phyloP scores from a whole-genome alignment of 495 filamentous ascomycete genomes.

The Podospora comata region DNA sequence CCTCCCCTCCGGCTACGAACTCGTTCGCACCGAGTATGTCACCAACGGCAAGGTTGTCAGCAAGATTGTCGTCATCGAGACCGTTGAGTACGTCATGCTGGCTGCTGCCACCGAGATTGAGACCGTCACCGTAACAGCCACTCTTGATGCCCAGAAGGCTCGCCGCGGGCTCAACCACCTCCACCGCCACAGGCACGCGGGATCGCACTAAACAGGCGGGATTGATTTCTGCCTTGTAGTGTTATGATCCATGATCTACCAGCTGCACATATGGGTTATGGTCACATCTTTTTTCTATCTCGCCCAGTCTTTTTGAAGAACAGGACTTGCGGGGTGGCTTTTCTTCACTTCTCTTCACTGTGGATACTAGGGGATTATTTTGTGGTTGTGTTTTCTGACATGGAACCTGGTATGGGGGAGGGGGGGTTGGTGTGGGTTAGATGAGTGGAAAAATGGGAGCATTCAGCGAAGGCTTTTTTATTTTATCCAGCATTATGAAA shows the following conservation, averaged over 20 bases:
- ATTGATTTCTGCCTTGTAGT: not conserved
- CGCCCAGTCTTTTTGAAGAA: not conserved
- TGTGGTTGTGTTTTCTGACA: conserved; percentile 2
- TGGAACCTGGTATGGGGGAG: conserved; percentile 1
- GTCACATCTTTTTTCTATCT: conserved; percentile 10
- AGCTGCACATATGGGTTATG: conserved; percentile 17
- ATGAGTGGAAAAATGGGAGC: not conserved
- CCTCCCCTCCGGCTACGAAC: conserved; percentile 31
- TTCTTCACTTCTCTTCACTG: conserved; percentile 9
- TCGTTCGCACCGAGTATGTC: conserved; percentile 44
- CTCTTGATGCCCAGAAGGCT: conserved; percentile 22
- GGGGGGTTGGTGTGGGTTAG: not conserved
- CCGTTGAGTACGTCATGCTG: conserved; percentile 42
- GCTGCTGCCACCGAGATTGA: conserved; percentile 18
- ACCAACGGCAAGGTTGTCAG: conserved; percentile 40
- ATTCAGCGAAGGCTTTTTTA: not conserved
- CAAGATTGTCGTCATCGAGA: conserved; percentile 46
- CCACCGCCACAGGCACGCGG: conserved; percentile 22
- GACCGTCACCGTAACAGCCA: conserved; percentile 28
- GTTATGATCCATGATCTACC: conserved; percentile 7
- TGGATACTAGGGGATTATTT: conserved; percentile 16
- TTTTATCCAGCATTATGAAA: not conserved
- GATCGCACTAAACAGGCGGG: conserved; percentile 13
- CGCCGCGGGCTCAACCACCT: conserved; percentile 25
- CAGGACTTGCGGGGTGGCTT: not conserved